Evolutionary conservation across 2,329 filamentous ascomycete genomes (phyloP).

Genomic region (Colletotrichum truncatum): DNA sequence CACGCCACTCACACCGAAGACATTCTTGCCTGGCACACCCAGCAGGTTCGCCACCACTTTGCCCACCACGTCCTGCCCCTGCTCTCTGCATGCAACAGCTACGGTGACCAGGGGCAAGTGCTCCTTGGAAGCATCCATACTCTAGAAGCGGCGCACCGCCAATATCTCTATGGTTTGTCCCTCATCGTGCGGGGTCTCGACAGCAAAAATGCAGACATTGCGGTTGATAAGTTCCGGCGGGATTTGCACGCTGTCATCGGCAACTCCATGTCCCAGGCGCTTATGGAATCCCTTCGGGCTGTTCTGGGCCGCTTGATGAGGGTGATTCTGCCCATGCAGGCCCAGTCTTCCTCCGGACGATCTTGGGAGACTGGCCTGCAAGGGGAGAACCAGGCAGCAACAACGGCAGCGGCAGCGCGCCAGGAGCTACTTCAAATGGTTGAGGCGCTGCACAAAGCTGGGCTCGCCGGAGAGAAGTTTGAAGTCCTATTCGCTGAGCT

Average conservation of each 20-base stretch:
- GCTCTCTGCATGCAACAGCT: conserved; percentile 56
- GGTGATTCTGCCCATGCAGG: conserved; percentile 46
- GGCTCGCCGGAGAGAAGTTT: conserved; percentile 74
- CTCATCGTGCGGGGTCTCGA: conserved; percentile 60
- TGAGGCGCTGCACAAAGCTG: conserved; percentile 69
- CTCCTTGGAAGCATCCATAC: conserved; percentile 63
- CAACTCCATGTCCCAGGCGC: conserved; percentile 65
- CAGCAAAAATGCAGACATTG: conserved; percentile 45
- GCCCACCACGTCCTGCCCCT: conserved; percentile 66
- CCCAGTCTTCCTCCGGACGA: conserved; percentile 19
- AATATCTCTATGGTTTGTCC: conserved; percentile 64
- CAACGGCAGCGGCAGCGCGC: conserved; percentile 46
- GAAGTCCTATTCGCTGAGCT: conserved; percentile 77
- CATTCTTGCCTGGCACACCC: conserved; percentile 67
- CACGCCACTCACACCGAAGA: conserved; percentile 63
- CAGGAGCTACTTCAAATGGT: conserved; percentile 65
- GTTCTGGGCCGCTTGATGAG: conserved; percentile 63
- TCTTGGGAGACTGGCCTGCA: conserved; percentile 27
- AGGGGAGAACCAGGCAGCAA: conserved; percentile 36
- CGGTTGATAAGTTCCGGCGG: conserved; percentile 61
- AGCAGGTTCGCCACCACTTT: conserved; percentile 70
- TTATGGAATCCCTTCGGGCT: conserved; percentile 62
- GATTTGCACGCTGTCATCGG: conserved; percentile 73
- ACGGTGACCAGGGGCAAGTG: conserved; percentile 54
- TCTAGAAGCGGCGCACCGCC: conserved; percentile 66